A percentile compares a stretch with the other conserved stretches of the same genome.
phyloP scores from a whole-genome alignment of 495 filamentous ascomycete genomes.

The Eremomyces bilateralis region DNA sequence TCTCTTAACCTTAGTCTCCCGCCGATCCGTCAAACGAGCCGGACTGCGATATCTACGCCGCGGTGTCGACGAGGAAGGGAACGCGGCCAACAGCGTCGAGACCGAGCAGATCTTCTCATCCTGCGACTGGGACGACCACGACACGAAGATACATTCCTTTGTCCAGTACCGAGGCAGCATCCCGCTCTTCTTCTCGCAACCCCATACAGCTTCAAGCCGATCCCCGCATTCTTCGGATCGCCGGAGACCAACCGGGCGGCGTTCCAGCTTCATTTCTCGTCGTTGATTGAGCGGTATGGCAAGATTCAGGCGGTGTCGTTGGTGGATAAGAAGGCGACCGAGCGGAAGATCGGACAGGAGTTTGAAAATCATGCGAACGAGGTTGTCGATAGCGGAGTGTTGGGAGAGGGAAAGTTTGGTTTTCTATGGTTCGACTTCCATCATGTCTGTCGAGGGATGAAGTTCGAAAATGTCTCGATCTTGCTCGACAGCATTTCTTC shows the following conservation, averaged over 20 bases:
- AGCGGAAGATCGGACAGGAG: conserved; percentile 51
- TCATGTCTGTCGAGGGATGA: conserved; percentile 76
- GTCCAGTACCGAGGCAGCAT: conserved; percentile 74
- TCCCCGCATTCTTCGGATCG: conserved; percentile 65
- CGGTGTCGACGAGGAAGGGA: conserved; percentile 70
- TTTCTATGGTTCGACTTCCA: conserved; percentile 98
- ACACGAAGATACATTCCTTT: conserved; percentile 50
- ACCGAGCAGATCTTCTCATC: conserved; percentile 77
- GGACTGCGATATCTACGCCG: conserved; percentile 87
- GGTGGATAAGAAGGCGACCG: conserved; percentile 67
- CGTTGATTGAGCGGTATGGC: conserved; percentile 44
- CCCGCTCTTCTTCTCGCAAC: conserved; percentile 84
- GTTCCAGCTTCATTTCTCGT: conserved; percentile 56
- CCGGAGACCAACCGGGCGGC: conserved; percentile 52
- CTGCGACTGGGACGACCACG: conserved; percentile 33
- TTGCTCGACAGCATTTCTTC: conserved; percentile 47
- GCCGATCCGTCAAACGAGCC: conserved; percentile 61
- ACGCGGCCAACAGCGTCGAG: conserved; percentile 75
- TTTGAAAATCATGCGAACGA: conserved; percentile 43
- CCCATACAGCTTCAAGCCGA: conserved; percentile 77
- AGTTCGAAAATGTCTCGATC: conserved; percentile 74
- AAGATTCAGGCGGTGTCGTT: conserved; percentile 57
- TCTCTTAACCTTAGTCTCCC: conserved; percentile 68
- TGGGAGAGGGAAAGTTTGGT: conserved; percentile 30
- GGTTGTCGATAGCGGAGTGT: conserved; percentile 39